Evolutionary conservation across 2,329 filamentous ascomycete species (phyloP), one percentile per base, ranked within the genome.

Genomic region (Teratosphaeriaceae sp.): DNA sequence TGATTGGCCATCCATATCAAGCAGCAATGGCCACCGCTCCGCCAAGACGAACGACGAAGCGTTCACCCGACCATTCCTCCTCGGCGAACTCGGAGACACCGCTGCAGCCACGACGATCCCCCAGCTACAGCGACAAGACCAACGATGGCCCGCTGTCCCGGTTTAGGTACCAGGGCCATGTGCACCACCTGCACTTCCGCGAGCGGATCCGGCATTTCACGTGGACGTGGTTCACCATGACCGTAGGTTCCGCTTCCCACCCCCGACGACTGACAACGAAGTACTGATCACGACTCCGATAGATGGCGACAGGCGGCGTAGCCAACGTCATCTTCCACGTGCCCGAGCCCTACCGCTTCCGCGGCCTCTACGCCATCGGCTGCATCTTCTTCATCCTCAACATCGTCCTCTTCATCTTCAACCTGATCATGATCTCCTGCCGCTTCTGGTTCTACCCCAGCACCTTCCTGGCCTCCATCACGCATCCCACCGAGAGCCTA

Each of bases 401-500:
- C 47, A 64, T 74, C 9, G 56, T 69, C 2, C 70, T 89, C 18
- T 87, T 87, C 30, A 78, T 89, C 22, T 69, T 88, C 52, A 86
- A 88, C 51, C 79, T 78, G 58, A 57, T 72, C 38, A 72, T 87
- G 53, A 77, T 90, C 27, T 71, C 76, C 8, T 65, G 80, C 8
- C 78, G 85, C 16, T 92, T 94, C 61, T 75, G 75, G 53, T 72
- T 77, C 52, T 80, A 81, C 44, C 84, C 84, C 0, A 78, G 80
- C 15, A 85, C 80, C 7, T 86, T 90, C 58, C 74, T 73, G 45
- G 71, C 77, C 12, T 87, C 84, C 0, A 83, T 92, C 46, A 69
- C 79, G 5, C 85, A 90, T 64, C 85, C 85, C 11, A 81, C 83
- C 0, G 87, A 94, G 59, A 84, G 79, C 8, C 70, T 90, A 0